phyloP scores from a whole-genome alignment of 2,329 filamentous ascomycete species.

The Botryosphaeria dothidea region DNA sequence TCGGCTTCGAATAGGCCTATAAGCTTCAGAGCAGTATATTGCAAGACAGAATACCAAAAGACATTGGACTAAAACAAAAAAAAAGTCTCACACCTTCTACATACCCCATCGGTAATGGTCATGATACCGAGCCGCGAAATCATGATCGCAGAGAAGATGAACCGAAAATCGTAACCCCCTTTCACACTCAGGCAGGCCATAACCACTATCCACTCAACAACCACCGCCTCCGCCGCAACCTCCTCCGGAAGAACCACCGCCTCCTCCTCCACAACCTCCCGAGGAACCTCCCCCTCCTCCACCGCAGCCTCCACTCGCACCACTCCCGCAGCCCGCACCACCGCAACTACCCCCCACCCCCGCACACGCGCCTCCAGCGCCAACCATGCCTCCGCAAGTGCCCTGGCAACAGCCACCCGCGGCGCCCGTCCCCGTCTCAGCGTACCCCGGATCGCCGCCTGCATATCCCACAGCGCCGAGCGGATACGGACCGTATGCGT shows the following conservation, averaged over 20 bases:
- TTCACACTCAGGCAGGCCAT: background rate
- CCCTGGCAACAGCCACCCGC: slow-evolving; percentile 51
- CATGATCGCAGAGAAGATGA: no score
- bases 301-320: background rate
- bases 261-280: background rate
- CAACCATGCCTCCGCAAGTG: slow-evolving; percentile 46
- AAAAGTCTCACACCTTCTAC: no score
- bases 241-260: slow-evolving; percentile 4
- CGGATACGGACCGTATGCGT: slow-evolving; percentile 48
- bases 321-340: slow-evolving; percentile 2
- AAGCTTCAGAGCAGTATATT: no score
- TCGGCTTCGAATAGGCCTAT: no score
- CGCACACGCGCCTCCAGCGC: background rate
- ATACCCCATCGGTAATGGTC: no score
- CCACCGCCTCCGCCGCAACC: slow-evolving; percentile 12
- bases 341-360: slow-evolving; percentile 11
- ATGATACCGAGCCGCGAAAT: no score
- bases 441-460: slow-evolving; percentile 34
- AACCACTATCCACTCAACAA: background rate
- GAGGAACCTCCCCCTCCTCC: background rate
- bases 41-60: no score
- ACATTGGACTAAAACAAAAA: no score
- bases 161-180: no score
- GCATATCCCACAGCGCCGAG: slow-evolving; percentile 29
- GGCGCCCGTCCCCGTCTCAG: slow-evolving; percentile 41